These are phyloP conservation scores for Combretum micranthum DNA, from an alignment of 345 rosid species.

Conservation along the genomic window DNA sequence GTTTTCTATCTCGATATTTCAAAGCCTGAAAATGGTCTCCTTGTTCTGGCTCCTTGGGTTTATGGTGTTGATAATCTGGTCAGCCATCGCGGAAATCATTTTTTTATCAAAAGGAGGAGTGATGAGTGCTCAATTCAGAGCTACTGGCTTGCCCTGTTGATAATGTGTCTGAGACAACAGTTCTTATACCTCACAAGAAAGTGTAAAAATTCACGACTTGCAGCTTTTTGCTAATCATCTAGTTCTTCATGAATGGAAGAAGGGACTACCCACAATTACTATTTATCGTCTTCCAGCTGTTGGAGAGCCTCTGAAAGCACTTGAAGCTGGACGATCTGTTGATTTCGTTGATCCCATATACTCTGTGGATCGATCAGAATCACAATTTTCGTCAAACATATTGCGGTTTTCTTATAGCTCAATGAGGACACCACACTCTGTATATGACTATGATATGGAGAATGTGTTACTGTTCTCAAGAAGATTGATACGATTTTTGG, in stretches of 20 bases:
- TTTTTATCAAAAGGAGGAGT: too few species aligned
- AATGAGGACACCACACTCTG: conserved; percentile 70
- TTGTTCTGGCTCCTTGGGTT: conserved; percentile 64
- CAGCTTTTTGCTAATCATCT: conserved; percentile 74
- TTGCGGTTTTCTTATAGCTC: too few species aligned
- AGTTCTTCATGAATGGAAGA: conserved; percentile 70
- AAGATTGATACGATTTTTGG: conserved; percentile 86
- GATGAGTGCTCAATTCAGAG: too few species aligned
- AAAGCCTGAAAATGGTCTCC: conserved; percentile 59
- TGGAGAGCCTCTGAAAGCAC: too few species aligned
- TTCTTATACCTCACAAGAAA: conserved; percentile 75
- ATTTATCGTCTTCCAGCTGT: too few species aligned
- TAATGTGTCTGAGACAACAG: too few species aligned
- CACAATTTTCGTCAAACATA: too few species aligned
- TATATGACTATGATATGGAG: conserved; percentile 78
- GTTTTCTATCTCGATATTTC: conserved; percentile 56
- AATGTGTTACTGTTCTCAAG: conserved; percentile 60
- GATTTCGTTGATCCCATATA: too few species aligned
- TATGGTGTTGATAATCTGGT: conserved; percentile 60
- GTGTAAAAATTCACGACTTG: conserved; percentile 70
- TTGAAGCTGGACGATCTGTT: too few species aligned
- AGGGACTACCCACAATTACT: conserved; percentile 64
- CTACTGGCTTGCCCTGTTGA: too few species aligned
- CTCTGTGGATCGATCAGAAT: too few species aligned
- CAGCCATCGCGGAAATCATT: too few species aligned